Conservation (phyloP, 345 rosid species). For the Gossypium australe region DNA sequence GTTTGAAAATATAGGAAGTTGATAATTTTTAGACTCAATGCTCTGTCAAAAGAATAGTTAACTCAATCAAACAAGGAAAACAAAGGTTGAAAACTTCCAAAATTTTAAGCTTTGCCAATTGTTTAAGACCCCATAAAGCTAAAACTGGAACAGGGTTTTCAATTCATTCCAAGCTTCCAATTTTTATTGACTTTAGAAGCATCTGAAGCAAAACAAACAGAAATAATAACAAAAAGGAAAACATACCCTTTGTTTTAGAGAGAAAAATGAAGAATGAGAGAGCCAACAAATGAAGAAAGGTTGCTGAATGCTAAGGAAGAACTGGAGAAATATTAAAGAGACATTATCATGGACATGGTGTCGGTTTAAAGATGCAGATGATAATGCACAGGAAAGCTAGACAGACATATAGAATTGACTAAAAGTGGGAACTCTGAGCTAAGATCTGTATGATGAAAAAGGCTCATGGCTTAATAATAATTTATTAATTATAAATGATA, state of each 20-base stretch:
- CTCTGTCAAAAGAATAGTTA: neutral
- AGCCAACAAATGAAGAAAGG: no score
- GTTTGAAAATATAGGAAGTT: neutral
- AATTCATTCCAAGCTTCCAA: neutral
- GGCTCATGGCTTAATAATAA: neutral
- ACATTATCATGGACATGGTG: neutral
- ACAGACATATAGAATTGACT: neutral
- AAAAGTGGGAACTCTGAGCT: conserved; percentile 1
- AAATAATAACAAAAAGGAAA: neutral
- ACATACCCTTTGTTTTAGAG: neutral
- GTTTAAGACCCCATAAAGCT: conserved; percentile 2
- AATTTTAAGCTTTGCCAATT: neutral
- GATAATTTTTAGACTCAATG: neutral
- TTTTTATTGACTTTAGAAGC: neutral
- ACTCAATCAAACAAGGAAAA: neutral
- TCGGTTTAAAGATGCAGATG: neutral
- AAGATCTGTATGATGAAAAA: conserved; percentile 6
- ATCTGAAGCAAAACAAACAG: neutral
- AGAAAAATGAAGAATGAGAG: neutral
- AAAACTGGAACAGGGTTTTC: neutral
- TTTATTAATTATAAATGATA: neutral
- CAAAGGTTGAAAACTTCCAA: neutral
- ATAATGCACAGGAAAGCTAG: neutral
- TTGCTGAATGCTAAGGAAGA: neutral
- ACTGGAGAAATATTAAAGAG: neutral